Base-by-base conservation (phyloP, 805 yeast genomes). In the Maudiozyma serrabonitensis region DNA sequence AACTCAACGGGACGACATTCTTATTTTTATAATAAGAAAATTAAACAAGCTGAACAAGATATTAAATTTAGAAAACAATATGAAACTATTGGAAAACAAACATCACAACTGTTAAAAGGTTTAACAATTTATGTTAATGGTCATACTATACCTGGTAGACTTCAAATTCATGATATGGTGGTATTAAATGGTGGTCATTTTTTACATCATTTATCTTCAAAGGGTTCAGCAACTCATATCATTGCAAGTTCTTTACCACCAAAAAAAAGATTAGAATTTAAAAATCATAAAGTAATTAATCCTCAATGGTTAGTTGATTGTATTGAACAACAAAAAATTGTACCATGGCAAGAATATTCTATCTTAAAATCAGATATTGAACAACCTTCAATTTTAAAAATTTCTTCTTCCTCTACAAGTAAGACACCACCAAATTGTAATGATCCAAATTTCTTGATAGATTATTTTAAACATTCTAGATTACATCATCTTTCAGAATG, bases 401-500 rank as follows among this genome's bases (percentile, higher is more conserved):
- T 8, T n/a, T 35, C 38, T n/a, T n/a, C 38, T 2, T 8, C 38
- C 26, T n/a, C 11, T 7, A 18, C 6, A 12, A 15, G 9, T 15
- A 35, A 35, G 16, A 16, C 38, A n/a, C 15, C 25, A 13, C 38
- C 77, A 41, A 84, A 83, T 60, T 87, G 95, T 34, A 79, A 76
- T 48, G 82, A 87, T 59, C 95, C 96, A 0, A 76, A 80, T 46
- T 91, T 89, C 57, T 67, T 93, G 28, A 60, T 74, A 18, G 74
- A 74, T 37, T 91, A 84, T 63, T 91, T 89, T 64, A 76, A 81
- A 6, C 81, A 84, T 47, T 90, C 97, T 1, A 71, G 98, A 46
- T 69, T 91, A 31, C 98, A 93, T 60, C 96, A 89, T 65, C 69
- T 93, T 43, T 86, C 96, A 55, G 74, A 81, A 3, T 87, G 96